Percentiles rank a stretch among this genome's conserved stretches.
These are phyloP conservation scores for Sporothrix protearum DNA, from an alignment of 2,329 filamentous ascomycete genomes.

Conservation along the genomic window DNA sequence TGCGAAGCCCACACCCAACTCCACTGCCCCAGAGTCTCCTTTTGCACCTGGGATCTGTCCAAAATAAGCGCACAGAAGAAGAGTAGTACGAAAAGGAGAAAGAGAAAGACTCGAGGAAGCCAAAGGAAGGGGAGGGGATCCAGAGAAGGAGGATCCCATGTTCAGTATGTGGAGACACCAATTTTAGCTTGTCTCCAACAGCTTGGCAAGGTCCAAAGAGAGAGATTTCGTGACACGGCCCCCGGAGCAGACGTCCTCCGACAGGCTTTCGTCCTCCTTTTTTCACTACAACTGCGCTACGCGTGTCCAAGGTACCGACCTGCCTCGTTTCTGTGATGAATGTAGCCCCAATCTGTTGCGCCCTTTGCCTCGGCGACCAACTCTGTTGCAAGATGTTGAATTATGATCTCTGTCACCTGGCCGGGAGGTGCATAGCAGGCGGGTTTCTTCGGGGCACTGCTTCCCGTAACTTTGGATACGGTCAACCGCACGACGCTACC, in stretches of 20 bases:
- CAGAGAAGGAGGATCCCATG: not conserved
- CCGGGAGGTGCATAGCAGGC: not conserved
- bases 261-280: not conserved
- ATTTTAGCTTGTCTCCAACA: not conserved
- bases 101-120: not conserved
- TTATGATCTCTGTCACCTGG: not conserved
- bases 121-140: not conserved
- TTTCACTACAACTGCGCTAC: no score
- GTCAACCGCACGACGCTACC: not conserved
- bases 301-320: not conserved
- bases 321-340: not conserved
- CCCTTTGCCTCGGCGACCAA: not conserved
- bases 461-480: not conserved
- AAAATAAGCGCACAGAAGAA: not conserved
- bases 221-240: not conserved
- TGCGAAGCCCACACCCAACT: not conserved
- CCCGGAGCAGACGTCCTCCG: not conserved
- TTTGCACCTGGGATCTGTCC: not conserved
- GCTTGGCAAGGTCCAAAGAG: not conserved
- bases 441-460: not conserved
- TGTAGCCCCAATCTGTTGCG: not conserved
- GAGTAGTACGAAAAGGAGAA: not conserved
- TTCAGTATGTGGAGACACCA: conserved; percentile 1
- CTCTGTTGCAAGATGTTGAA: conserved; percentile 1
- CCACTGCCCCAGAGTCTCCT: not conserved